These are phyloP conservation scores for Leccinum angustisporum DNA, from an alignment of 1,284 basidiomycete genomes.

Conservation along the genomic window DNA sequence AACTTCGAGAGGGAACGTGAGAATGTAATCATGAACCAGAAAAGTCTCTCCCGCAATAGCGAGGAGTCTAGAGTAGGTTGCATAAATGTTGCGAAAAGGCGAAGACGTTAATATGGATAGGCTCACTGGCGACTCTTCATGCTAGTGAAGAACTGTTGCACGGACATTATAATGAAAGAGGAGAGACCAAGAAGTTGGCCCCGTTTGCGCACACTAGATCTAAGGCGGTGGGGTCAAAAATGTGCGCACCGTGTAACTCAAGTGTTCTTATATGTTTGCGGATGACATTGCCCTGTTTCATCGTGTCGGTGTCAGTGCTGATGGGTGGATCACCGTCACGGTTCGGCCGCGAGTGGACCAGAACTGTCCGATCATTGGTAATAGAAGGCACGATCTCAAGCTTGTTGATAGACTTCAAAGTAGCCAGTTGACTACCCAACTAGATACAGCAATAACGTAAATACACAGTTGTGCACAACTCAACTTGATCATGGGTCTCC, in stretches of 20 bases:
- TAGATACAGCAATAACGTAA: no score
- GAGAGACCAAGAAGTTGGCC: background rate
- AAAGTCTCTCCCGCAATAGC: slow-evolving; percentile 7
- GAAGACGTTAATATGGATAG: background rate
- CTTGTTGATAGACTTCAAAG: background rate
- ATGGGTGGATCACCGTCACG: background rate
- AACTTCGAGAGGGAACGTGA: slow-evolving; percentile 16
- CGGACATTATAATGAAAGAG: background rate
- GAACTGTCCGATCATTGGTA: background rate
- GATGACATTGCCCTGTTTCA: background rate
- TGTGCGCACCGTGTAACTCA: background rate
- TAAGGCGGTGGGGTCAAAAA: background rate
- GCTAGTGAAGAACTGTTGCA: background rate
- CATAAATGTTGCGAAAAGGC: background rate
- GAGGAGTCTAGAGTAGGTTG: background rate
- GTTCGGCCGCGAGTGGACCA: background rate
- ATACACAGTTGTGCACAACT: no score
- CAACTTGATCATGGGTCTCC: no score
- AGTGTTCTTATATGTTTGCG: background rate
- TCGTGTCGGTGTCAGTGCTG: background rate
- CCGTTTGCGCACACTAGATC: background rate
- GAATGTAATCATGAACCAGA: slow-evolving; percentile 13
- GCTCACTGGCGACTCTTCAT: background rate
- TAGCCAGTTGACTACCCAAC: background rate
- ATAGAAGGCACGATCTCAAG: background rate